Evolutionary conservation across 768 basidiomycete species (phyloP).

Genomic region (Leccinum olivaceopallidum): DNA sequence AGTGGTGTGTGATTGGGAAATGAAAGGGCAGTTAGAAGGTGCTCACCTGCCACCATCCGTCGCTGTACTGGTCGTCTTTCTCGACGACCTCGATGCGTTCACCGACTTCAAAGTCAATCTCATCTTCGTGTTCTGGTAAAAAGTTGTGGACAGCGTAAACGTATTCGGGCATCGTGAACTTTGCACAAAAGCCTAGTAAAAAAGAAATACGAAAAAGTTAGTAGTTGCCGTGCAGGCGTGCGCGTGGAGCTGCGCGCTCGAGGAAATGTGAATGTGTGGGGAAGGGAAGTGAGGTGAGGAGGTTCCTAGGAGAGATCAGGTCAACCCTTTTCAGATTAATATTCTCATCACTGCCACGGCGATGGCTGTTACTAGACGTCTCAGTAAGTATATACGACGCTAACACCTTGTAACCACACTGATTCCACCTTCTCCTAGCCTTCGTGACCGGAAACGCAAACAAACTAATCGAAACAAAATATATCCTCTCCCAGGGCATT

Average conservation of each 20-base stretch:
- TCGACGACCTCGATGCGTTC: slow-evolving; percentile 90
- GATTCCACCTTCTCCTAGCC: slow-evolving; percentile 46
- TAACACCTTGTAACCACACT: slow-evolving; percentile 3
- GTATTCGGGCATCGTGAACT: slow-evolving; percentile 65
- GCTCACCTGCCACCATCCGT: slow-evolving; percentile 93
- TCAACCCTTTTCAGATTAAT: background rate
- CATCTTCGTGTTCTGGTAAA: slow-evolving; percentile 90
- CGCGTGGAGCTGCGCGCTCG: background rate
- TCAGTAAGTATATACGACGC: slow-evolving; percentile 23
- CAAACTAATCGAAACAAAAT: slow-evolving; percentile 86
- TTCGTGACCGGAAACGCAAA: slow-evolving; percentile 96
- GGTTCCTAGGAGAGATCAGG: background rate
- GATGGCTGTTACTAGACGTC: slow-evolving; percentile 18
- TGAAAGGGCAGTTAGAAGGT: slow-evolving; percentile 6
- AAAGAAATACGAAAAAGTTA: background rate
- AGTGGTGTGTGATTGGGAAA: slow-evolving; percentile 7
- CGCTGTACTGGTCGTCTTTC: slow-evolving; percentile 88
- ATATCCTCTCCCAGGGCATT: slow-evolving; percentile 67
- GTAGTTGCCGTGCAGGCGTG: background rate
- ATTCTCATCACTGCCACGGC: background rate
- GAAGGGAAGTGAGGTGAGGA: background rate
- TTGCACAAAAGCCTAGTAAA: background rate
- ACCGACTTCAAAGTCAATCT: slow-evolving; percentile 81
- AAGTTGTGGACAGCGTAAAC: slow-evolving; percentile 91
- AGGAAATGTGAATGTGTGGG: background rate